phyloP scores from a whole-genome alignment of 495 filamentous ascomycete genomes.

The Darksidea phi region DNA sequence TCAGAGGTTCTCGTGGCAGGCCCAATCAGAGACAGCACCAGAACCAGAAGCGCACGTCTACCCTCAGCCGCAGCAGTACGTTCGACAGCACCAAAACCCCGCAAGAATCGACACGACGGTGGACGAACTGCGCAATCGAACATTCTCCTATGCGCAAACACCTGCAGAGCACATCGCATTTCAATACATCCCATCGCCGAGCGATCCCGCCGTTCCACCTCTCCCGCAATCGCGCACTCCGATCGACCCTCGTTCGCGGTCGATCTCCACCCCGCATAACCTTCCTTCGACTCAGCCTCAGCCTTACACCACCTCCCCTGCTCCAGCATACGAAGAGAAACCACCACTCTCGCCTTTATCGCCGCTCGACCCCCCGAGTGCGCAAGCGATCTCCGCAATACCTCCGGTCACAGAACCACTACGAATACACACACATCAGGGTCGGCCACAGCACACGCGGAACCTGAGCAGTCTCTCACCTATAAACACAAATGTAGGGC shows the following conservation, averaged over 20 bases:
- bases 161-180: conserved; percentile 17
- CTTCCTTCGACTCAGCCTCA: conserved; percentile 13
- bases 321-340: conserved; percentile 11
- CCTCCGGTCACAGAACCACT: conserved; percentile 5
- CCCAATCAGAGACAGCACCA: conserved; percentile 4
- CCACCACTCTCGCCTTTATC: conserved; percentile 15
- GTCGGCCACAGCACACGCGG: conserved; percentile 5
- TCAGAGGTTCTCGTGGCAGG: conserved; percentile 35
- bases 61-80: conserved; percentile 10
- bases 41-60: conserved; percentile 9
- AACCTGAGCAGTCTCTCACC: conserved; percentile 23
- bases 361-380: not conserved
- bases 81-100: conserved; percentile 1
- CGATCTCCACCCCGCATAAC: conserved; percentile 14
- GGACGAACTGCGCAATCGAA: conserved; percentile 9
- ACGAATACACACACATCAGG: conserved; percentile 13
- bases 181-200: conserved; percentile 3
- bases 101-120: conserved; percentile 7
- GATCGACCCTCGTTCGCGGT: conserved; percentile 27
- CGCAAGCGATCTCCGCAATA: conserved; percentile 6
- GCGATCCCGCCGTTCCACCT: conserved; percentile 13
- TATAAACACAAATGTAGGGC: conserved; percentile 23
- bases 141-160: conserved; percentile 28
- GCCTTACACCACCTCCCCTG: conserved; percentile 7
- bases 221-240: conserved; percentile 13